Percentiles rank a stretch among this genome's conserved stretches.
Conservation (phyloP, 2,329 filamentous ascomycete species). For the Thielaviopsis populi region DNA sequence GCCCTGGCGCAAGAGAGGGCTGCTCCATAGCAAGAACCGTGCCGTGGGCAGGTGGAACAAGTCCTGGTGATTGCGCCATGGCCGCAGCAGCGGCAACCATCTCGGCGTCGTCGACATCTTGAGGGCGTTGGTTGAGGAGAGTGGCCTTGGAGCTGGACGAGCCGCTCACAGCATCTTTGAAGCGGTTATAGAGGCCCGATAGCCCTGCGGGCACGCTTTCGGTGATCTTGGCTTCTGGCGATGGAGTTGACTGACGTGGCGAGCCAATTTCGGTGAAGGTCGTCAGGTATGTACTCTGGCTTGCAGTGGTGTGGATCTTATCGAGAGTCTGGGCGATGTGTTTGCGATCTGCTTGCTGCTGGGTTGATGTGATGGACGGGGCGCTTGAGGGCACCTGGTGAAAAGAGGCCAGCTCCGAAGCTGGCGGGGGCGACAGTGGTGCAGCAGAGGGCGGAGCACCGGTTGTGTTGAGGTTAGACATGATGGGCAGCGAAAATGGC, state of each 20-base stretch:
- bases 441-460: neutral
- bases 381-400: constrained; percentile 33
- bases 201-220: constrained; percentile 74
- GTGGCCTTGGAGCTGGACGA: constrained; percentile 20
- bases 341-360: constrained; percentile 43
- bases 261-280: constrained; percentile 87
- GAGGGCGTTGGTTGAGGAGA: constrained; percentile 20
- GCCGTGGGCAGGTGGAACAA: constrained; percentile 21
- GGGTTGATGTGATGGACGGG: constrained; percentile 26
- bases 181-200: constrained; percentile 73
- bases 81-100: constrained; percentile 21
- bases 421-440: constrained; percentile 18
- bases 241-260: constrained; percentile 45
- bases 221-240: constrained; percentile 52
- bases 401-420: constrained; percentile 17
- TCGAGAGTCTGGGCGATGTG: constrained; percentile 65
- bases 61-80: constrained; percentile 23
- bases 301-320: constrained; percentile 79
- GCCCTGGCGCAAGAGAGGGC: constrained; percentile 21
- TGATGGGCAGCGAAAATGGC: neutral
- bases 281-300: constrained; percentile 67
- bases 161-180: constrained; percentile 68
- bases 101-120: constrained; percentile 30
- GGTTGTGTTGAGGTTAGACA: neutral
- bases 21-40: constrained; percentile 25